Base-by-base conservation (phyloP, 1,284 basidiomycete species). In the Mixia osmundae region DNA sequence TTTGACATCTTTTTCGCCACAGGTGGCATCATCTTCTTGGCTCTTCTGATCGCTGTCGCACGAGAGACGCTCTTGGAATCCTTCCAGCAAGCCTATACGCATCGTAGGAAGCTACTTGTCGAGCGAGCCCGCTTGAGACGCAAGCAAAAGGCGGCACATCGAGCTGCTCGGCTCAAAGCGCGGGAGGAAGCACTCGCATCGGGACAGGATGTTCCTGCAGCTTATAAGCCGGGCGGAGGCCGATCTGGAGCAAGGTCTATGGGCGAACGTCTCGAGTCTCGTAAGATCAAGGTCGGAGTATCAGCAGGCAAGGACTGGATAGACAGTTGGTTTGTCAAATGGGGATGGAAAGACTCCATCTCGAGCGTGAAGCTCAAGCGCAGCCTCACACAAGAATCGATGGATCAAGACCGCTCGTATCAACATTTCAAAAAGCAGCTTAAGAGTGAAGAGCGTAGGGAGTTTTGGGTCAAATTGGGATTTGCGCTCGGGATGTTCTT, bases 21-120 rank as follows among this genome's bases (percentile, higher is more conserved):
- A 0, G 30, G 41, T 7, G 56, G 58, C 1, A 56, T 61, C 35
- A 36, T 59, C 15, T 49, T 58, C 20, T 44, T 61, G 5, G 59
- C 68, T 20, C 56, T 78, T 6, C 66, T 68, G 2, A 67, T 82
- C 21, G 64, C 65, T 3, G 62, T 74, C 36, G 66, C 66, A 9
- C 65, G 74, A 11, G 73, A 76, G 46, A 71, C 69, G 0, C 65
- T 80, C 31, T 57, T 77, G 18, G 77, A 82, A 40, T 42, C 47
- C 3, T 56, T 55, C 31, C 50, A 57, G 18, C 40, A 44, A 5
- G 37, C 43, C 2, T 45, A 47, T 25, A 36, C 43, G 2, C 52
- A 65, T 62, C 3, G 61, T 72, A 26, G 68, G 70, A 48, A 41
- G 12, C 16, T 9, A n/a, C 23, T 47, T 10, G 40, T 40, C 2